Percentiles rank a stretch among this genome's conserved stretches.
Evolutionary conservation across 1,284 basidiomycete genomes (phyloP).

Genomic region (Testicularia cyperi): DNA sequence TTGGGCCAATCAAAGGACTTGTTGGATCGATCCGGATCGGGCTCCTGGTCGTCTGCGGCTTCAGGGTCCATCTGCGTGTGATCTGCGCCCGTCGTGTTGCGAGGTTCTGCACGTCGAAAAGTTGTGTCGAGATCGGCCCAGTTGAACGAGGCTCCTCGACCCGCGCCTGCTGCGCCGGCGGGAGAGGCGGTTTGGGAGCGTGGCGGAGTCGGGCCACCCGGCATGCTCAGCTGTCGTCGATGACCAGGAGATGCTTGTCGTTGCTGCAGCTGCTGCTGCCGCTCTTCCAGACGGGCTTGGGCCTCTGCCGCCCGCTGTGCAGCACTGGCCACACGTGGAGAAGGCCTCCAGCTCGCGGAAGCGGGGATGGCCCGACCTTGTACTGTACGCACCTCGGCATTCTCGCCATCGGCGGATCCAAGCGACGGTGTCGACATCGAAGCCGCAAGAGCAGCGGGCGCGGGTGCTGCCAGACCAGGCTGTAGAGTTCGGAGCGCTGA

Average conservation of each 20-base stretch:
- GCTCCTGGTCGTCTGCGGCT: slow-evolving; percentile 1
- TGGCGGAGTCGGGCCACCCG: slow-evolving; percentile 11
- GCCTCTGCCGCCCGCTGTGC: slow-evolving; percentile 21
- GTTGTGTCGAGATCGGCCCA: slow-evolving; percentile 19
- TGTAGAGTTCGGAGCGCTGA: slow-evolving; percentile 15
- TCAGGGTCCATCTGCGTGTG: no score
- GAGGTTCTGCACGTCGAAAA: not conserved
- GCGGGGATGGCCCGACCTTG: slow-evolving; percentile 11
- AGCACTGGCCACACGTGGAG: slow-evolving; percentile 24
- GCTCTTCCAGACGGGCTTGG: slow-evolving; percentile 5
- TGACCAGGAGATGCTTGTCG: not conserved
- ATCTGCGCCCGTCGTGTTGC: no score
- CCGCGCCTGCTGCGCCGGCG: not conserved
- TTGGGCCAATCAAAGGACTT: slow-evolving; percentile 26
- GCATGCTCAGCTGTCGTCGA: not conserved
- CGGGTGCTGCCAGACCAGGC: slow-evolving; percentile 12
- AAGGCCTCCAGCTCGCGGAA: slow-evolving; percentile 31
- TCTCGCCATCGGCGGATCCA: not conserved
- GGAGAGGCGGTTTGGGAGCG: slow-evolving; percentile 6
- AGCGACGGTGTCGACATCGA: slow-evolving; percentile 21
- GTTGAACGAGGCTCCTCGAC: slow-evolving; percentile 8
- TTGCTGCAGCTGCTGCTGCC: not conserved
- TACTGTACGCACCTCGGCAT: not conserved
- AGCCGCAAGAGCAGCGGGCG: slow-evolving; percentile 11
- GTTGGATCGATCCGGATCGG: slow-evolving; percentile 3